Evolutionary conservation across 169 alveolate species (phyloP).

Genomic region (Theileria annulata): DNA sequence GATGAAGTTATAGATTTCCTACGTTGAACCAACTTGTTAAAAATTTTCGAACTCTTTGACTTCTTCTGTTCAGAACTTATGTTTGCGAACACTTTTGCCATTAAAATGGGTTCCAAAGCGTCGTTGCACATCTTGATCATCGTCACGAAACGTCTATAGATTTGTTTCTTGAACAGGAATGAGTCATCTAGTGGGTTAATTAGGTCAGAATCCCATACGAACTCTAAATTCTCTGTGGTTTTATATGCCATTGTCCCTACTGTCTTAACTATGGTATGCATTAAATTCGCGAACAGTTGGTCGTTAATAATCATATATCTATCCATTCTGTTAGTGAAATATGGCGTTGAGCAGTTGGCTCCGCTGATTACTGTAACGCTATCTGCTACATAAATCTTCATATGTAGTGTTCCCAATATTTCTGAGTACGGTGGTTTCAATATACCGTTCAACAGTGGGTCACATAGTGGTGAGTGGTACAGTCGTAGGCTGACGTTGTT

Average conservation of each 20-base stretch:
- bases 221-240: constrained; percentile 37
- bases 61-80: constrained; percentile 2
- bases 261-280: constrained; percentile 70
- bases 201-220: constrained; percentile 72
- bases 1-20: not conserved
- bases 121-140: constrained; percentile 63
- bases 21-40: not conserved
- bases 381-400: constrained; percentile 74
- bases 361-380: constrained; percentile 69
- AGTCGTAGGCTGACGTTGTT: constrained; percentile 57
- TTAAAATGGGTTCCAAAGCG: constrained; percentile 14
- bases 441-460: constrained; percentile 57
- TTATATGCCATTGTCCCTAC: constrained; percentile 67
- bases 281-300: constrained; percentile 66
- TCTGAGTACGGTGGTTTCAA: constrained; percentile 70
- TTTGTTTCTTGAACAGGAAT: constrained; percentile 54
- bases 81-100: constrained; percentile 5
- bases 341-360: constrained; percentile 72
- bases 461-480: constrained; percentile 74
- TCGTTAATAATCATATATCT: constrained; percentile 71
- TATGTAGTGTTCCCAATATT: constrained; percentile 76
- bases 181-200: constrained; percentile 71
- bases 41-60: not conserved
- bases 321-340: constrained; percentile 72
- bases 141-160: constrained; percentile 24